Conservation (phyloP, 2,329 filamentous ascomycete genomes). For the Penicillium freii region DNA sequence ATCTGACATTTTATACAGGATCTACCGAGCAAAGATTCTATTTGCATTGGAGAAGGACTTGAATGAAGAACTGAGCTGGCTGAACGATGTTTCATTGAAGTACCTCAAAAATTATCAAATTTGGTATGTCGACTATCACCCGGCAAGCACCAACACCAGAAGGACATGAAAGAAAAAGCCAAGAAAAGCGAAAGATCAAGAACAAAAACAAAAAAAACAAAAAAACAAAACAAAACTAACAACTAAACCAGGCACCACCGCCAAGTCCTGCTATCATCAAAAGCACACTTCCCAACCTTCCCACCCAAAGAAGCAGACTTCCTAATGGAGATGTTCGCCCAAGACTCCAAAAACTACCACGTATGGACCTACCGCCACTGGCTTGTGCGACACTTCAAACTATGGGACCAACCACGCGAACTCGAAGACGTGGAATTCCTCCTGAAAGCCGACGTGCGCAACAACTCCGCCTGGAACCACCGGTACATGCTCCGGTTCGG, state of each 20-base stretch:
- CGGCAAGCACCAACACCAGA: background rate
- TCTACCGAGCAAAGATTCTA: constrained; percentile 83
- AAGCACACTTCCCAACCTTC: constrained; percentile 51
- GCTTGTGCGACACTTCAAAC: constrained; percentile 63
- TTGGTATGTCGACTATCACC: constrained; percentile 55
- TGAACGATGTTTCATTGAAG: constrained; percentile 76
- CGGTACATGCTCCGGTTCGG: constrained; percentile 89
- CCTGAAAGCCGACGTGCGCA: constrained; percentile 77
- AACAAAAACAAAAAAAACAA: background rate
- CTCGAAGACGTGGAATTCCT: constrained; percentile 68
- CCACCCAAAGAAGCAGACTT: constrained; percentile 70
- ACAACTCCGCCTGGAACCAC: constrained; percentile 98
- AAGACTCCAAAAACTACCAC: constrained; percentile 96
- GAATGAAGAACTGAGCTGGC: constrained; percentile 74
- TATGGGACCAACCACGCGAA: constrained; percentile 60
- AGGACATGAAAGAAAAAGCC: background rate
- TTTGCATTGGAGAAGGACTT: constrained; percentile 65
- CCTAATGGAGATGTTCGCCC: constrained; percentile 72
- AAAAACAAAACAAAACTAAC: background rate
- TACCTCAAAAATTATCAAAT: constrained; percentile 99
- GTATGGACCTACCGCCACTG: constrained; percentile 94
- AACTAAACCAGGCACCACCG: constrained; percentile 54
- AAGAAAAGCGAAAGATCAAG: background rate
- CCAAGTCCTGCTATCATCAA: constrained; percentile 54
- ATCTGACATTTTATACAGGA: constrained; percentile 44